phyloP scores from a whole-genome alignment of 2,329 filamentous ascomycete genomes.

The Fusarium kyushuense region DNA sequence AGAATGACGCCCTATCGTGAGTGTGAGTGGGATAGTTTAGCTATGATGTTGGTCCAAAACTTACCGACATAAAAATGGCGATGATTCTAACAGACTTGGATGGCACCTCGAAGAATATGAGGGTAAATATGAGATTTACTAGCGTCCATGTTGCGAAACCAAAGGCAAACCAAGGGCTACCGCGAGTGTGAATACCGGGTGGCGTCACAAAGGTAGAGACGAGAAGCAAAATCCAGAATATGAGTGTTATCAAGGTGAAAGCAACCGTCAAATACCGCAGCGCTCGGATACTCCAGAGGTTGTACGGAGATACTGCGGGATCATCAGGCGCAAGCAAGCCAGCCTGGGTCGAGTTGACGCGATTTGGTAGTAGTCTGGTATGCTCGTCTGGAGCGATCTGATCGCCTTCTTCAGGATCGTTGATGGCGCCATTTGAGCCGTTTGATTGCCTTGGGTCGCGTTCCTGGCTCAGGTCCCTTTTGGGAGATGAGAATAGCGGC shows the following conservation, averaged over 20 bases:
- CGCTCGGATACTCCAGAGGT: slow-evolving; percentile 89
- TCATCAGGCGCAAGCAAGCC: slow-evolving; percentile 57
- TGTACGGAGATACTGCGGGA: slow-evolving; percentile 84
- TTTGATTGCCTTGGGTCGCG: slow-evolving; percentile 22
- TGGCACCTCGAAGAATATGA: slow-evolving; percentile 90
- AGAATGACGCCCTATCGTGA: slow-evolving; percentile 49
- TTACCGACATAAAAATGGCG: slow-evolving; percentile 71
- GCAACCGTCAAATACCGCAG: slow-evolving; percentile 82
- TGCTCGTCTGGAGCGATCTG: slow-evolving; percentile 61
- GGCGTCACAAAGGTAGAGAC: slow-evolving; percentile 92
- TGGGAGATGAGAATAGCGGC: slow-evolving; percentile 52
- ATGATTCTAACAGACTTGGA: slow-evolving; percentile 82
- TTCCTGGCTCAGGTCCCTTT: slow-evolving; percentile 40
- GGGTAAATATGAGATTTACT: slow-evolving; percentile 78
- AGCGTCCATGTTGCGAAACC: slow-evolving; percentile 83
- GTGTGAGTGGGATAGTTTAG: slow-evolving; percentile 39
- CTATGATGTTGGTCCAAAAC: background rate
- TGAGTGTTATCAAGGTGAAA: slow-evolving; percentile 79
- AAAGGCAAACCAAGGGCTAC: slow-evolving; percentile 93
- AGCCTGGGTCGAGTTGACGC: slow-evolving; percentile 63
- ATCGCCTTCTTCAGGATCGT: slow-evolving; percentile 43
- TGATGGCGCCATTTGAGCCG: slow-evolving; percentile 22
- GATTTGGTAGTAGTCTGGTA: slow-evolving; percentile 76
- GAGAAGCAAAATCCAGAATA: slow-evolving; percentile 95
- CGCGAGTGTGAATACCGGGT: slow-evolving; percentile 84